Evolutionary conservation across 495 filamentous ascomycete genomes (phyloP).

Genomic region (Tuber magnatum): DNA sequence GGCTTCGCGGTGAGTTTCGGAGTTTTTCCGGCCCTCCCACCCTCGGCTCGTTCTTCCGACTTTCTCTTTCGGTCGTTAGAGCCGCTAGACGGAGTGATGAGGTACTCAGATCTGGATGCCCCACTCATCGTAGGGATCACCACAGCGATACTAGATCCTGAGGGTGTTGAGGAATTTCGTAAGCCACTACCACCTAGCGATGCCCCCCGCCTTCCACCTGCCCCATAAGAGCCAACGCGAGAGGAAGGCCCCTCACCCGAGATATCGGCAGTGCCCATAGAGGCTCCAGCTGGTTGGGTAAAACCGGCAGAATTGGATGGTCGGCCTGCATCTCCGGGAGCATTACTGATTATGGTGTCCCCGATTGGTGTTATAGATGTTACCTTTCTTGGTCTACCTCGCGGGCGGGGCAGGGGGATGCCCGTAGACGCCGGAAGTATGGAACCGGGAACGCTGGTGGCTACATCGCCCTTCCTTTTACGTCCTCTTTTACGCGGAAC

Average conservation of each 20-base stretch:
- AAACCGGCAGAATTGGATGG: neutral
- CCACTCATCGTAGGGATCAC: neutral
- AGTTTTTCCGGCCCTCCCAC: neutral
- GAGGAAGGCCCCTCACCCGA: neutral
- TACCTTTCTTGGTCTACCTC: neutral
- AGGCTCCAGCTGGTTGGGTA: neutral
- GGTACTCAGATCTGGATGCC: neutral
- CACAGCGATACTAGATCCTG: neutral
- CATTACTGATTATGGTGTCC: neutral
- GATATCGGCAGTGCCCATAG: neutral
- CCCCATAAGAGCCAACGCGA: neutral
- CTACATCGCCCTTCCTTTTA: neutral
- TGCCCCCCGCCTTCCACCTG: neutral
- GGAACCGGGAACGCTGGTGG: neutral
- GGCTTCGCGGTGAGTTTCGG: neutral
- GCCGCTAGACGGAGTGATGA: neutral
- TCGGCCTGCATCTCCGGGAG: neutral
- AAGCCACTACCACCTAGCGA: neutral
- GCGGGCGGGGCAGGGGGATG: neutral
- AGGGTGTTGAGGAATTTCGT: neutral
- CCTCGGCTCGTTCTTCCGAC: constrained; percentile 13
- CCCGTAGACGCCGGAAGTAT: neutral
- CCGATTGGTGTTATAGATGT: neutral
- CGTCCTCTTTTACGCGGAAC: neutral
- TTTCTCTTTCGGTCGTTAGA: constrained; percentile 7